These are phyloP conservation scores for Auriscalpium orientale DNA, from an alignment of 768 basidiomycete species.

Conservation along the genomic window DNA sequence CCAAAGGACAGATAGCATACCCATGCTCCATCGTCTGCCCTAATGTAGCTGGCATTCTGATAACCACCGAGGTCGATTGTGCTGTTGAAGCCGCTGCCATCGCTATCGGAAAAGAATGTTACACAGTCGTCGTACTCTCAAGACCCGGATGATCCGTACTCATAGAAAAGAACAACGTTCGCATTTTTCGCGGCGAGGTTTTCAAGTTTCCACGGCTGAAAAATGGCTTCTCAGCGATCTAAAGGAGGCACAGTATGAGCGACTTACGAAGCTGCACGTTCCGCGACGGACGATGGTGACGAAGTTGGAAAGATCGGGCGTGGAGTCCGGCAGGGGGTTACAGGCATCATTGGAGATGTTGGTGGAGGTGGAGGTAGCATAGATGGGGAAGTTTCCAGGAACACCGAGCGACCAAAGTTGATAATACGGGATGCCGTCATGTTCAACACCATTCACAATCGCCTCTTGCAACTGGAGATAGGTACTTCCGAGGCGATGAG, in stretches of 20 bases:
- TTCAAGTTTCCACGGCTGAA: conserved; percentile 39
- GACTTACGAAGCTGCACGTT: conserved; percentile 43
- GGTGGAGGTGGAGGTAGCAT: conserved; percentile 49
- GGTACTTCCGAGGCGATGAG: conserved; percentile 26
- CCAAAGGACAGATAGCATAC: neutral
- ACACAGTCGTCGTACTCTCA: neutral
- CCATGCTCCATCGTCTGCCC: conserved; percentile 44
- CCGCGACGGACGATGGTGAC: conserved; percentile 54
- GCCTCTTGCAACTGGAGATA: conserved; percentile 51
- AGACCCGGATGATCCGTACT: conserved; percentile 29
- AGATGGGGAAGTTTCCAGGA: conserved; percentile 42
- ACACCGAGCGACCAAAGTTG: conserved; percentile 40
- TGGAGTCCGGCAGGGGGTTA: conserved; percentile 41
- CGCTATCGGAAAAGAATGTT: conserved; percentile 24
- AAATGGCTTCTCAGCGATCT: no score
- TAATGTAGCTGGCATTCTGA: conserved; percentile 39
- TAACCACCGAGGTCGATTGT: conserved; percentile 39
- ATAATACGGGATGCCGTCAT: conserved; percentile 50
- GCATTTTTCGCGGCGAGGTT: conserved; percentile 52
- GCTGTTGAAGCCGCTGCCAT: conserved; percentile 40
- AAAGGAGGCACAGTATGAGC: neutral
- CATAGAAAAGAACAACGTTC: conserved; percentile 42
- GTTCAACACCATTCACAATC: conserved; percentile 39
- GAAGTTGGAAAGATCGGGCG: conserved; percentile 46
- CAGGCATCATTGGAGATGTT: conserved; percentile 53